Conservation (phyloP, 2,329 filamentous ascomycete genomes). For the Penicillium sp. region DNA sequence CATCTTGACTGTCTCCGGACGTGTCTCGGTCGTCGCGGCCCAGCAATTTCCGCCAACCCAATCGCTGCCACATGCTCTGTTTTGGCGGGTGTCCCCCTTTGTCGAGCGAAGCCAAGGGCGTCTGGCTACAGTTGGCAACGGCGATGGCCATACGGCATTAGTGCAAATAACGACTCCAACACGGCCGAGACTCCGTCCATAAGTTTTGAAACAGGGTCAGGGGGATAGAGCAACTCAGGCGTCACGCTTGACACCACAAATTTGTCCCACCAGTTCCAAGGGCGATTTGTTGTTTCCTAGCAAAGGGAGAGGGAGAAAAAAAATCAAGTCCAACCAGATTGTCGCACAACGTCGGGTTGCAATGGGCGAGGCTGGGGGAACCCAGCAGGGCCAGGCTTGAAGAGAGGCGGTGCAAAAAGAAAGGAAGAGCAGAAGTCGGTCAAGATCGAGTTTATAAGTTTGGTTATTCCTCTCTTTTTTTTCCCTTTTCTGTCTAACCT, state of each 20-base stretch:
- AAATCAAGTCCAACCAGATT: neutral
- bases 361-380: constrained; percentile 27
- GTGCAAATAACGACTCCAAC: constrained; percentile 37
- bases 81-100: constrained; percentile 23
- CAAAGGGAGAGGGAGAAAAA: neutral
- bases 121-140: constrained; percentile 41
- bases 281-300: neutral
- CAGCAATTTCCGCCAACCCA: constrained; percentile 45
- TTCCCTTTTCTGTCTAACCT: constrained; percentile 1
- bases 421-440: constrained; percentile 17
- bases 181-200: constrained; percentile 39
- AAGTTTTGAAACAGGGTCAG: constrained; percentile 30
- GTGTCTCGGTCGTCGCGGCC: constrained; percentile 42
- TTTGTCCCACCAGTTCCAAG: constrained; percentile 1
- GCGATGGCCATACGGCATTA: constrained; percentile 45
- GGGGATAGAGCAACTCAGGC: neutral
- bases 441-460: constrained; percentile 15
- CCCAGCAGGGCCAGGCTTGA: constrained; percentile 17
- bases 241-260: neutral
- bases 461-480: neutral
- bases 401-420: constrained; percentile 19
- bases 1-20: constrained; percentile 24
- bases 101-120: constrained; percentile 32
- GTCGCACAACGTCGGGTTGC: constrained; percentile 28
- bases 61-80: constrained; percentile 50